phyloP scores from a whole-genome alignment of 2,329 filamentous ascomycete species.

The Cladosporium velox region DNA sequence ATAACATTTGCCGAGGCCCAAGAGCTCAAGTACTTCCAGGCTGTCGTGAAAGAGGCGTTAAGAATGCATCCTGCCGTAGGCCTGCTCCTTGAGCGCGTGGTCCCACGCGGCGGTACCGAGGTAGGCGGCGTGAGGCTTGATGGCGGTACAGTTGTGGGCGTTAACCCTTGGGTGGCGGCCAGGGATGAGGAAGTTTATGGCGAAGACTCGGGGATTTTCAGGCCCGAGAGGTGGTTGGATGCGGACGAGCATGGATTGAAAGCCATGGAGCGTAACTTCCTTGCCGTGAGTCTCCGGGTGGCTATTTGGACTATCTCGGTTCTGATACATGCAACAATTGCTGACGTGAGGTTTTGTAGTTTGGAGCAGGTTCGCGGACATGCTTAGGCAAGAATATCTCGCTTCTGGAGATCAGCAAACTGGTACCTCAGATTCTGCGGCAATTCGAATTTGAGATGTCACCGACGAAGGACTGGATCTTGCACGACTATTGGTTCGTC shows the following conservation, averaged over 20 bases:
- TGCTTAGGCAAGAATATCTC: constrained; percentile 39
- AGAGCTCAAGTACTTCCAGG: constrained; percentile 35
- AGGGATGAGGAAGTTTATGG: constrained; percentile 43
- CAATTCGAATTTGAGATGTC: constrained; percentile 30
- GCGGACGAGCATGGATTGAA: constrained; percentile 22
- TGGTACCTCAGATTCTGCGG: constrained; percentile 34
- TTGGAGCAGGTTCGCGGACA: constrained; percentile 39
- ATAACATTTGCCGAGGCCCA: constrained; percentile 32
- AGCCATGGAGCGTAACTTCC: constrained; percentile 24
- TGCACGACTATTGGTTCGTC: constrained; percentile 29
- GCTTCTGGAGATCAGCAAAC: constrained; percentile 36
- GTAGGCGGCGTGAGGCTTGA: constrained; percentile 35
- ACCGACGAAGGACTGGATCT: constrained; percentile 29
- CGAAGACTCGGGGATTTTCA: constrained; percentile 36
- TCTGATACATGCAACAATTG: not conserved
- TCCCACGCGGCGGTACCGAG: constrained; percentile 30
- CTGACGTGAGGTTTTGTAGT: constrained; percentile 23
- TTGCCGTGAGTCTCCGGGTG: constrained; percentile 16
- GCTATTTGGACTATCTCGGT: not conserved
- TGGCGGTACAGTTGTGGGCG: constrained; percentile 45
- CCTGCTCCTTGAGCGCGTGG: constrained; percentile 51
- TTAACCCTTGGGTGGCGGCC: constrained; percentile 50
- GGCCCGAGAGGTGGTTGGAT: constrained; percentile 51
- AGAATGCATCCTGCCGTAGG: constrained; percentile 31
- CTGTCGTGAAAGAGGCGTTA: constrained; percentile 40